phyloP scores from a whole-genome alignment of 2,329 filamentous ascomycete species.

The Beauveria rudraprayagi region DNA sequence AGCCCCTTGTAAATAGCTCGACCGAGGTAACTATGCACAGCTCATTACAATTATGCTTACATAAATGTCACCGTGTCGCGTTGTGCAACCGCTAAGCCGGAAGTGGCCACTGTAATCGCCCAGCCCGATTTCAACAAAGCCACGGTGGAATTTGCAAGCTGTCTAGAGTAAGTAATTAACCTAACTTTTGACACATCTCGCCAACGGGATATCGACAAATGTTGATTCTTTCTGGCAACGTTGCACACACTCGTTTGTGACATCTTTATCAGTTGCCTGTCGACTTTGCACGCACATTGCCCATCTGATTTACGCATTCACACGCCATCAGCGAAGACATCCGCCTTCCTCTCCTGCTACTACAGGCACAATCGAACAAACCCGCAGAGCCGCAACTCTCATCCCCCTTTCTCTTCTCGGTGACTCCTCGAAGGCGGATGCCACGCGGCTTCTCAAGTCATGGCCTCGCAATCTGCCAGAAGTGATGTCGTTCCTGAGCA shows the following conservation, averaged over 20 bases:
- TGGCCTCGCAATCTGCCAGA: conserved; percentile 6
- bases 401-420: not conserved
- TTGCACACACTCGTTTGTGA: not conserved
- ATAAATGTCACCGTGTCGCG: not conserved
- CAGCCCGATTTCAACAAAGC: conserved; percentile 13
- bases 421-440: not conserved
- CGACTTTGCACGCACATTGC: not conserved
- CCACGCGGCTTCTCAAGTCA: conserved; percentile 3
- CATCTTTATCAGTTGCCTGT: not conserved
- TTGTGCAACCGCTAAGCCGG: conserved; percentile 1
- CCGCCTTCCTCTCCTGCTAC: not conserved
- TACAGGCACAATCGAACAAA: not conserved
- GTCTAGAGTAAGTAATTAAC: not conserved
- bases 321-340: not conserved
- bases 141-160: conserved; percentile 13
- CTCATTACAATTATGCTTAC: conserved; percentile 1
- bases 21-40: conserved; percentile 8
- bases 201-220: not conserved
- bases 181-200: not conserved
- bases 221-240: not conserved
- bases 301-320: not conserved
- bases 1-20: conserved; percentile 6
- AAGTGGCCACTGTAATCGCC: not conserved
- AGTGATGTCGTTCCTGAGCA: not conserved
- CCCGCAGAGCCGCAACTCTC: too few relatives aligned